Conservation (phyloP, 169 alveolate genomes). For the Cyclospora cayetanensis region DNA sequence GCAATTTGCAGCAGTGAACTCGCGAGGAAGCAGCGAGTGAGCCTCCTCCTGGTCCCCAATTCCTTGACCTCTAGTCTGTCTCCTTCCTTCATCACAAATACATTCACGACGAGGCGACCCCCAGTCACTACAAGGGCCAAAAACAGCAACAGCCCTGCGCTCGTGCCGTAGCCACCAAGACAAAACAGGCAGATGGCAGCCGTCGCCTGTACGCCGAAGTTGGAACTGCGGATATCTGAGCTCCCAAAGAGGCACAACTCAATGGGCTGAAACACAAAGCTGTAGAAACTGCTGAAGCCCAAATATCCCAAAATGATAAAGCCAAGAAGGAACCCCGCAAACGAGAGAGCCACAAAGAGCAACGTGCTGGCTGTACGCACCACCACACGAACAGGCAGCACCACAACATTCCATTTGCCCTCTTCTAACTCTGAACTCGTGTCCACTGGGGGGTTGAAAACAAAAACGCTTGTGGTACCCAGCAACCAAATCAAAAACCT, state of each 20-base stretch:
- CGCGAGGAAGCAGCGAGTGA: neutral
- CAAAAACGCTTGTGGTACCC: no score
- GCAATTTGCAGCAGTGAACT: neutral
- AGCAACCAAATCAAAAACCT: no score
- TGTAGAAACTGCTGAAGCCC: conserved; percentile 7
- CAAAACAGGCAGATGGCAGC: neutral
- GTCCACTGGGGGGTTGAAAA: no score
- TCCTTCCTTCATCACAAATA: no score
- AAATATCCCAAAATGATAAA: neutral
- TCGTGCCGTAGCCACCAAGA: neutral
- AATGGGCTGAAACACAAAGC: conserved; percentile 10
- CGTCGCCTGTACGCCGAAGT: neutral
- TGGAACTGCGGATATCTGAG: neutral
- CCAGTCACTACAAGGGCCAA: neutral
- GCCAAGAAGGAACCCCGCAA: neutral
- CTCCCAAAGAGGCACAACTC: neutral
- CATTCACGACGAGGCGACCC: neutral
- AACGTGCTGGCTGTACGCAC: conserved; percentile 1
- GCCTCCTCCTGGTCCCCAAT: neutral
- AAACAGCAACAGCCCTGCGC: neutral
- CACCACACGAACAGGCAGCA: no score
- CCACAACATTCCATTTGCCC: no score
- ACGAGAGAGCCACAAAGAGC: neutral
- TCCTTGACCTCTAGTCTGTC: neutral
- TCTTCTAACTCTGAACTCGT: no score